Conservation (phyloP, 106 monocot species). For the Dendrobium catenatum region DNA sequence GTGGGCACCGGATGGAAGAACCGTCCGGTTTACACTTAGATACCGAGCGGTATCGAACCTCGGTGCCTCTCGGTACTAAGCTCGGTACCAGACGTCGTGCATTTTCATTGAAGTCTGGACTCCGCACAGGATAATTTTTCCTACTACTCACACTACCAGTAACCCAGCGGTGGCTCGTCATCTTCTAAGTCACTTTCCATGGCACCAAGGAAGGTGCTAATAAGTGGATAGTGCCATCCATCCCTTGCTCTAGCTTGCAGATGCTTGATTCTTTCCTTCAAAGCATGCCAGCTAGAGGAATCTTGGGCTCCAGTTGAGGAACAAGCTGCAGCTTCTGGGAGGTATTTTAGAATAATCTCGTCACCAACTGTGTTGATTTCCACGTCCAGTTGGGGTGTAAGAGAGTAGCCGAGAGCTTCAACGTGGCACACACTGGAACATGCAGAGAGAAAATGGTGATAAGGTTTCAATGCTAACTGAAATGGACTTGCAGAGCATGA, state of each 20-base stretch:
- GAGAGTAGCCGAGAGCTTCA: conserved; percentile 19
- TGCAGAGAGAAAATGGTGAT: background rate
- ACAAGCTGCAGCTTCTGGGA: background rate
- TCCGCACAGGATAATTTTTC: too few species aligned
- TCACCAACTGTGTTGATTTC: background rate
- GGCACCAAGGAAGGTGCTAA: background rate
- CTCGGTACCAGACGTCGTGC: too few species aligned
- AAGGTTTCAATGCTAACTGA: background rate
- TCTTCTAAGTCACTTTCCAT: background rate
- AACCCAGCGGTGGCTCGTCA: background rate
- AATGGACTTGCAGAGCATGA: background rate
- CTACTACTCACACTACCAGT: too few species aligned
- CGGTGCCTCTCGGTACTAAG: too few species aligned
- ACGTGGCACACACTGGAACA: conserved; percentile 30
- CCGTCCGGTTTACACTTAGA: too few species aligned
- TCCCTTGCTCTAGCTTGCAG: background rate
- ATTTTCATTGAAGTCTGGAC: too few species aligned
- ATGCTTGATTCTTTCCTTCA: too few species aligned
- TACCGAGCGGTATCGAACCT: too few species aligned
- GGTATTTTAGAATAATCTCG: background rate
- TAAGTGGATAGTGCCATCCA: background rate
- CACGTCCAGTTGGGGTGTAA: background rate
- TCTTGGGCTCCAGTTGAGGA: background rate
- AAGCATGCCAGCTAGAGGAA: background rate
- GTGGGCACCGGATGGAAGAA: too few species aligned